Percentiles rank a stretch among this genome's conserved stretches.
Conservation (phyloP, 164 flowering plant species). For the Kalanchoe fedtschenkoi region DNA sequence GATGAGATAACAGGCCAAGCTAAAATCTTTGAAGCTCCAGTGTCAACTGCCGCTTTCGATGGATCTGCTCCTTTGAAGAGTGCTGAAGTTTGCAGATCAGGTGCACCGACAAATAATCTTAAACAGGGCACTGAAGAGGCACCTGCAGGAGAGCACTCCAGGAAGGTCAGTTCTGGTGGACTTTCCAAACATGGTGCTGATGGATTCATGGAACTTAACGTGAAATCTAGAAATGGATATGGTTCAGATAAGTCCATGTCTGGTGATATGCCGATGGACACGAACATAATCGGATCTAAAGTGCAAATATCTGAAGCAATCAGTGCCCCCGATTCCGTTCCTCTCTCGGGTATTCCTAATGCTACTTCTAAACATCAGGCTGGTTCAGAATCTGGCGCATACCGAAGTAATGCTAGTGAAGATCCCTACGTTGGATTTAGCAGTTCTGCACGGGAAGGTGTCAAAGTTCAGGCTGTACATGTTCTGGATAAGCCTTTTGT, state of each 20-base stretch:
- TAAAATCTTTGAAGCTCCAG: background rate
- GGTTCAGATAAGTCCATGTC: conserved; percentile 3
- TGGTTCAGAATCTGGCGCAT: background rate
- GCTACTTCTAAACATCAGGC: background rate
- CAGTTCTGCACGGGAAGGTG: conserved; percentile 6
- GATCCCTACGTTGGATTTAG: background rate
- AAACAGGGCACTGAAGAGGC: background rate
- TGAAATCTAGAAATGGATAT: background rate
- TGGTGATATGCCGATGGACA: background rate
- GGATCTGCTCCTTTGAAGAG: background rate
- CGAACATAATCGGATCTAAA: background rate
- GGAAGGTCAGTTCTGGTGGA: background rate
- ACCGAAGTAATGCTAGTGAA: conserved; percentile 4
- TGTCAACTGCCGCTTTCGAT: background rate
- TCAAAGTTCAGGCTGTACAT: conserved; percentile 7
- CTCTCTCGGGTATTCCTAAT: background rate
- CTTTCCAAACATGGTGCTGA: background rate
- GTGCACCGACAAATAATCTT: background rate
- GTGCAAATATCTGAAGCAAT: background rate
- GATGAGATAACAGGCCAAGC: background rate
- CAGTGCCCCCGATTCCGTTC: background rate
- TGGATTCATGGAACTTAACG: background rate
- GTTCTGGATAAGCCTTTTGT: conserved; percentile 9
- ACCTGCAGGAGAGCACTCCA: conserved; percentile 1
- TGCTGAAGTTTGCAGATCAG: background rate